These are phyloP conservation scores for Colletotrichum sp. DNA, from an alignment of 2,329 filamentous ascomycete species.

Conservation along the genomic window DNA sequence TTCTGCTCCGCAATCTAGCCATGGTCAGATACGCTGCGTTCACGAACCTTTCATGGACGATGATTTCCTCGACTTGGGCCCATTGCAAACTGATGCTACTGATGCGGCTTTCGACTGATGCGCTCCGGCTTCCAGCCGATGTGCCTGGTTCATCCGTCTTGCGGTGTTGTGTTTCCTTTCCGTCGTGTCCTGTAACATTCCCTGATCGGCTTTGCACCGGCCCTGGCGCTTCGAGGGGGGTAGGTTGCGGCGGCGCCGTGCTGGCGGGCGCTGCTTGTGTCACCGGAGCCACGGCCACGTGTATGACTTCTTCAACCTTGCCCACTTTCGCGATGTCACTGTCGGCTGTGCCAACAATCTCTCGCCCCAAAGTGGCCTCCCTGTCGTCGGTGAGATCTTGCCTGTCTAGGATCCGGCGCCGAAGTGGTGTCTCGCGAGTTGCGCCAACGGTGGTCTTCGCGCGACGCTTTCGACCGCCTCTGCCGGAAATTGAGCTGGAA, in stretches of 20 bases:
- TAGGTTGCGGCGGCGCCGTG: rapidly evolving
- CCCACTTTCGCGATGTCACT: rapidly evolving
- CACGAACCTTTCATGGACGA: not conserved
- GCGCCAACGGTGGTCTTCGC: rapidly evolving
- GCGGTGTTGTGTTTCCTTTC: rapidly evolving
- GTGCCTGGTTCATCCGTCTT: not conserved
- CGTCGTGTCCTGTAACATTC: no score
- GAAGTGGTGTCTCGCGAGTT: rapidly evolving
- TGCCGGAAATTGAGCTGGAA: not conserved
- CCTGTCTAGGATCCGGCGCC: not conserved
- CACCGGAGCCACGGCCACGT: rapidly evolving
- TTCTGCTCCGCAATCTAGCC: rapidly evolving
- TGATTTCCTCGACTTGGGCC: not conserved
- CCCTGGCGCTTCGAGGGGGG: rapidly evolving
- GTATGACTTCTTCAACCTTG: not conserved
- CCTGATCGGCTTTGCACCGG: rapidly evolving
- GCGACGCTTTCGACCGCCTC: not conserved
- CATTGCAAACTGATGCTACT: not conserved
- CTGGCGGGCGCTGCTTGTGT: not conserved
- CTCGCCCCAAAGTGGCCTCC: not conserved
- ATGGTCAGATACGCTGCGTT: rapidly evolving
- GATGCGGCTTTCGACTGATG: not conserved
- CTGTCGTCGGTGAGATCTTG: rapidly evolving
- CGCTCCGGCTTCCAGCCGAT: rapidly evolving
- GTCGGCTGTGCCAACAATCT: rapidly evolving